These are phyloP conservation scores for Cordyceps cicadae DNA, from an alignment of 2,329 filamentous ascomycete genomes.

Conservation along the genomic window DNA sequence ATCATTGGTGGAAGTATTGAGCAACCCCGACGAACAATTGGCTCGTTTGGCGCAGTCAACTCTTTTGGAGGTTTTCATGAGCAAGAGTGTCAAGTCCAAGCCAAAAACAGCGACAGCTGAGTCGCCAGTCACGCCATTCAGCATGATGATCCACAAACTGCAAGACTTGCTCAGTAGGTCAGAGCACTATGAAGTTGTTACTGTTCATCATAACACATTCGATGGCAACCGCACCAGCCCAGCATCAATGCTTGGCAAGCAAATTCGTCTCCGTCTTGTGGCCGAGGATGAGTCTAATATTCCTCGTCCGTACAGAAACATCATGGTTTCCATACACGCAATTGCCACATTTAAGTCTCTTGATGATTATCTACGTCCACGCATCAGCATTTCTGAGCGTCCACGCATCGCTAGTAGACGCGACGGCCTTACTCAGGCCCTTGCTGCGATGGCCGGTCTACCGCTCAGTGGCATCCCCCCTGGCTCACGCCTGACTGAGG, in stretches of 20 bases:
- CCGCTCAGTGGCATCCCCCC: slow-evolving; percentile 40
- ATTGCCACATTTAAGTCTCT: slow-evolving; percentile 96
- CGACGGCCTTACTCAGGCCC: slow-evolving; percentile 56
- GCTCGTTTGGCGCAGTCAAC: slow-evolving; percentile 65
- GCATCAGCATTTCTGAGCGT: slow-evolving; percentile 74
- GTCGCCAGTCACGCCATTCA: slow-evolving; percentile 75
- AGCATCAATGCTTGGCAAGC: slow-evolving; percentile 92
- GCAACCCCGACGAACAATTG: slow-evolving; percentile 54
- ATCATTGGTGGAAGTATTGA: slow-evolving; percentile 74
- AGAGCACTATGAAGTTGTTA: slow-evolving; percentile 96
- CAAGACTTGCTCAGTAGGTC: slow-evolving; percentile 94
- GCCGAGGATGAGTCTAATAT: slow-evolving; percentile 89
- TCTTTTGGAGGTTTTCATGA: slow-evolving; percentile 92
- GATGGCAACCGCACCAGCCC: slow-evolving; percentile 87
- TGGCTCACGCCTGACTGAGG: slow-evolving; percentile 36
- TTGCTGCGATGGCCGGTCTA: slow-evolving; percentile 71
- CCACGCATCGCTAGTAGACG: slow-evolving; percentile 51
- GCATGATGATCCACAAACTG: slow-evolving; percentile 83
- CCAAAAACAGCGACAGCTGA: slow-evolving; percentile 55
- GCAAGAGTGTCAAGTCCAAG: slow-evolving; percentile 57
- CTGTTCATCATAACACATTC: slow-evolving; percentile 84
- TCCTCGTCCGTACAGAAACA: slow-evolving; percentile 77
- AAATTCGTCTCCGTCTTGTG: slow-evolving; percentile 79
- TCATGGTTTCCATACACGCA: slow-evolving; percentile 97
- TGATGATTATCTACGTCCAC: slow-evolving; percentile 88